Conservation (phyloP, 1,284 basidiomycete species). For the Termitomyces sp. region DNA sequence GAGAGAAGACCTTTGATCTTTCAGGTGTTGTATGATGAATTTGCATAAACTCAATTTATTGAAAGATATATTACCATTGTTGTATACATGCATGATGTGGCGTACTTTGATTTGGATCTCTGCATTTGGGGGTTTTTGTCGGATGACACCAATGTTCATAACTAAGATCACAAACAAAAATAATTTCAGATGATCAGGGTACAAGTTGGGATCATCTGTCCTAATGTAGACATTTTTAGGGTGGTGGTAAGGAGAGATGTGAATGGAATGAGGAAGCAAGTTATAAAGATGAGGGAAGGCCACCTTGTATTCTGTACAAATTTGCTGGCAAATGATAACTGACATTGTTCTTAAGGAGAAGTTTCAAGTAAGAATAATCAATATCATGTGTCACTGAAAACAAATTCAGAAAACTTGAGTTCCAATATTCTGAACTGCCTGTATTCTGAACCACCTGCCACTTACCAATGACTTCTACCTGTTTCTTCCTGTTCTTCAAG, state of each 20-base stretch:
- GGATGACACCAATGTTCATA: background rate
- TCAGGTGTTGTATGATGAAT: constrained; percentile 39
- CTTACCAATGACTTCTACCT: constrained; percentile 25
- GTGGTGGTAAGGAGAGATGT: constrained; percentile 87
- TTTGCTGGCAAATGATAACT: constrained; percentile 99
- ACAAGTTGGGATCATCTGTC: constrained; percentile 96
- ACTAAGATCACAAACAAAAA: background rate
- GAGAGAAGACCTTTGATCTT: constrained; percentile 51
- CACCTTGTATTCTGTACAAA: constrained; percentile 98
- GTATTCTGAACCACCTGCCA: too few relatives aligned
- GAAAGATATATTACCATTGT: background rate
- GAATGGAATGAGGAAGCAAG: constrained; percentile 93
- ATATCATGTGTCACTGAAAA: too few relatives aligned
- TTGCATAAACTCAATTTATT: background rate
- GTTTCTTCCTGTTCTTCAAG: constrained; percentile 36
- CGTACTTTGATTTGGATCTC: background rate
- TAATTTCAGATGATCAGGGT: too few relatives aligned
- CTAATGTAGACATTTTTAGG: constrained; percentile 99
- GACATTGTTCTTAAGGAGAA: too few relatives aligned
- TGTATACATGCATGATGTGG: background rate
- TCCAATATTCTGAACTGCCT: too few relatives aligned
- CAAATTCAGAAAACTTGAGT: too few relatives aligned
- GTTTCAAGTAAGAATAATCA: too few relatives aligned
- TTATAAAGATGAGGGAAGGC: constrained; percentile 99
- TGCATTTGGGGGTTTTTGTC: background rate